Percentiles rank a stretch among this genome's conserved stretches.
Evolutionary conservation across 495 filamentous ascomycete species (phyloP).

Genomic region (Daldinia vernicosa): DNA sequence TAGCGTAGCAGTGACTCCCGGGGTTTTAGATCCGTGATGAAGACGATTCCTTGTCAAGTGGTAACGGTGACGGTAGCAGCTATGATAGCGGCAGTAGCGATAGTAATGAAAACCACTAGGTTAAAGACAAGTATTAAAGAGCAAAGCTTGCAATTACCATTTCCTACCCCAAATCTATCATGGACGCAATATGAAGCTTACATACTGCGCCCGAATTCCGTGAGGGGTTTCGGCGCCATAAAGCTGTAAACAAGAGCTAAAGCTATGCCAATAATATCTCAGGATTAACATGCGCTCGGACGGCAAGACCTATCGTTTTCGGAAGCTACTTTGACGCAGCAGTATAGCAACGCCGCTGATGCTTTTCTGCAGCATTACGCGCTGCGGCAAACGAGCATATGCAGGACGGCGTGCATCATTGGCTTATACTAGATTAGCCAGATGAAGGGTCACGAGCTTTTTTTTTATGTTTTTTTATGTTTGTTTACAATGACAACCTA

Average conservation of each 20-base stretch:
- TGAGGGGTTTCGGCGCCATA: conserved; percentile 27
- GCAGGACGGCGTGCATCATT: conserved; percentile 10
- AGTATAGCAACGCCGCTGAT: conserved; percentile 24
- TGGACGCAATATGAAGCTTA: conserved; percentile 14
- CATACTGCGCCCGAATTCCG: background rate
- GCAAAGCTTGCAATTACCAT: too few relatives aligned
- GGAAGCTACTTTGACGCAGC: conserved; percentile 14
- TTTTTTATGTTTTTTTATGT: too few relatives aligned
- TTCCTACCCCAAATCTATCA: background rate
- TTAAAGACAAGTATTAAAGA: too few relatives aligned
- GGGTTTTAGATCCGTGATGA: conserved; percentile 4
- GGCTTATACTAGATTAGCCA: conserved; percentile 21
- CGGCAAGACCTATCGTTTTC: conserved; percentile 35
- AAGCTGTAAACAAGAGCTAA: conserved; percentile 30
- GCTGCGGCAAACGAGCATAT: conserved; percentile 27
- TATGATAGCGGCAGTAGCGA: background rate
- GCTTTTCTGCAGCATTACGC: conserved; percentile 36
- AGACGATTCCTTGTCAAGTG: background rate
- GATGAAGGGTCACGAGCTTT: conserved; percentile 7
- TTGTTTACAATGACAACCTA: conserved; percentile 35
- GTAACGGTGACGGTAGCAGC: background rate
- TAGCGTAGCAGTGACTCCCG: conserved; percentile 8
- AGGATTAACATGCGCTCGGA: conserved; percentile 18
- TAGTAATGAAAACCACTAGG: background rate
- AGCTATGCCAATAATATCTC: conserved; percentile 32